Percentiles rank a stretch among this genome's conserved stretches.
These are phyloP conservation scores for Russula compacta DNA, from an alignment of 768 basidiomycete species.

Conservation along the genomic window DNA sequence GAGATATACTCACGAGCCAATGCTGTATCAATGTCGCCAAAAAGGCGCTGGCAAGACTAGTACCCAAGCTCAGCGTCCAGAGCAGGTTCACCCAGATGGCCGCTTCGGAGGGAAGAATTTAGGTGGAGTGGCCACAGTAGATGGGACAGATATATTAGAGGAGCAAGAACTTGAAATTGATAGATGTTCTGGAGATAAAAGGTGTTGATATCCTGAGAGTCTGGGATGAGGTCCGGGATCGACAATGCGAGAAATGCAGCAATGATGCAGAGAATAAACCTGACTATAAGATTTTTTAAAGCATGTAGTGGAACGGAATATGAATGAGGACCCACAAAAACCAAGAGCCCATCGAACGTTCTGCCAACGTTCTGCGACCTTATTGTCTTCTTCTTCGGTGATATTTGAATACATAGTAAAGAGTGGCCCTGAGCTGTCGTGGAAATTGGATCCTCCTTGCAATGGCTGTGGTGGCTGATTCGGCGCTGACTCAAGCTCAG, in stretches of 20 bases:
- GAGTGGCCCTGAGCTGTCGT: too few species aligned
- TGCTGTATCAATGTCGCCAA: background rate
- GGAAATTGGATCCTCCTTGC: too few species aligned
- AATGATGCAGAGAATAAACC: background rate
- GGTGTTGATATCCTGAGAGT: background rate
- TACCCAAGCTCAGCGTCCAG: background rate
- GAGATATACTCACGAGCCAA: background rate
- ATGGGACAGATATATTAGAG: background rate
- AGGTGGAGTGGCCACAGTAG: background rate
- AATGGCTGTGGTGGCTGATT: too few species aligned
- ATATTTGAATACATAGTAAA: too few species aligned
- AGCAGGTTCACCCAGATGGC: background rate
- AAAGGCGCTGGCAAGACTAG: background rate
- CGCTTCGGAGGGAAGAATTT: background rate
- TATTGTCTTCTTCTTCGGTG: too few species aligned
- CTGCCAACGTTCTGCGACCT: too few species aligned
- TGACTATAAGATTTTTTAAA: background rate
- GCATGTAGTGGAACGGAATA: too few species aligned
- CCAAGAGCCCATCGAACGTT: too few species aligned
- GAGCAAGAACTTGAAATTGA: background rate
- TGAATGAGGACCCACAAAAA: too few species aligned
- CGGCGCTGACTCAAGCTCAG: too few species aligned
- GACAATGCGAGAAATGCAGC: background rate
- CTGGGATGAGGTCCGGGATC: background rate
- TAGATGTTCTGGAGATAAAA: background rate